These are phyloP conservation scores for Suillus bovinus DNA, from an alignment of 768 basidiomycete species.

Conservation along the genomic window DNA sequence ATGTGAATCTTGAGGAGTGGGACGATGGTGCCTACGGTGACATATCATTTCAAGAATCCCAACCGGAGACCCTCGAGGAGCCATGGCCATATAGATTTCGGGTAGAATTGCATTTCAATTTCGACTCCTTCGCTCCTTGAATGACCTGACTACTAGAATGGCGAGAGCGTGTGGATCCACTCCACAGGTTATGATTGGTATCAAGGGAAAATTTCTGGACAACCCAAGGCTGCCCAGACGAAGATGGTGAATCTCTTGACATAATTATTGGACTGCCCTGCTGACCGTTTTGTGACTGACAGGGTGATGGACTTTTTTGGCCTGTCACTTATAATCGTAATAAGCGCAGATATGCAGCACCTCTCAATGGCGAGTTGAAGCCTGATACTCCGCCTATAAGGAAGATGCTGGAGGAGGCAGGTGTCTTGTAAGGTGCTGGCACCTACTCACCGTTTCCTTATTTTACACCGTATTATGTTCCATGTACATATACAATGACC, in stretches of 20 bases:
- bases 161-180: constrained; percentile 54
- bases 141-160: constrained; percentile 32
- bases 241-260: constrained; percentile 40
- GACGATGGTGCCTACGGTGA: constrained; percentile 25
- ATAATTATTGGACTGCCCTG: background rate
- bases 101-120: constrained; percentile 17
- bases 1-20: constrained; percentile 29
- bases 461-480: background rate
- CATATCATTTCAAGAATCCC: constrained; percentile 21
- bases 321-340: constrained; percentile 44
- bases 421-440: constrained; percentile 15
- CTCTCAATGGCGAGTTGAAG: constrained; percentile 67
- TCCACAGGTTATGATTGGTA: constrained; percentile 53
- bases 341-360: constrained; percentile 61
- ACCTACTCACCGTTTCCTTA: background rate
- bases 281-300: constrained; percentile 7
- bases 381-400: constrained; percentile 51
- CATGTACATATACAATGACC: background rate
- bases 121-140: constrained; percentile 3
- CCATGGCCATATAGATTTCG: constrained; percentile 54
- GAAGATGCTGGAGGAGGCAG: constrained; percentile 47
- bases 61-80: constrained; percentile 48
- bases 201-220: constrained; percentile 47
- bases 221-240: constrained; percentile 44
- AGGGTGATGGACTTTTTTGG: constrained; percentile 56